A percentile compares a stretch with the other conserved stretches of the same genome.
Conservation (phyloP, 1,284 basidiomycete species). For the Austroboletus novae-zelandiae region DNA sequence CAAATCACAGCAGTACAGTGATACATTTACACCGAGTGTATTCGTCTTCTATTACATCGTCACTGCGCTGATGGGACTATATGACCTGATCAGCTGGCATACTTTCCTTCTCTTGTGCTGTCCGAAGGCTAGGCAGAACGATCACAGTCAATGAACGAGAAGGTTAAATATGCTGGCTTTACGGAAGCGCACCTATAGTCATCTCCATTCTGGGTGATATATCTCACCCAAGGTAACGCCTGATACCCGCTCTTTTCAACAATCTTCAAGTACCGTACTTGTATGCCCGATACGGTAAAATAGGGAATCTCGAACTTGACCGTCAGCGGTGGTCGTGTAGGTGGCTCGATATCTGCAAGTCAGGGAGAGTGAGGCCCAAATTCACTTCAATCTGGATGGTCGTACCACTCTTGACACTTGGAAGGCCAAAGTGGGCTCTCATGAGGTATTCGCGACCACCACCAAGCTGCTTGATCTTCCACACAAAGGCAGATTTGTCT, state of each 20-base stretch:
- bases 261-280: slow-evolving; percentile 95
- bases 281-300: slow-evolving; percentile 96
- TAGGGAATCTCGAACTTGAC: slow-evolving; percentile 99
- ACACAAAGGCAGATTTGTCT: slow-evolving; percentile 94
- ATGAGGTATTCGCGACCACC: slow-evolving; percentile 93
- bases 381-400: neutral
- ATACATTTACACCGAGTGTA: neutral
- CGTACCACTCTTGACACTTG: slow-evolving; percentile 83
- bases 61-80: slow-evolving; percentile 4
- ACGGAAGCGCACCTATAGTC: slow-evolving; percentile 74
- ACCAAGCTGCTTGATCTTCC: slow-evolving; percentile 96
- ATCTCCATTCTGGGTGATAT: slow-evolving; percentile 95
- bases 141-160: neutral
- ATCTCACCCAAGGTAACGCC: slow-evolving; percentile 88
- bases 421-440: slow-evolving; percentile 94
- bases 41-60: neutral
- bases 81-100: slow-evolving; percentile 56
- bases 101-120: slow-evolving; percentile 73
- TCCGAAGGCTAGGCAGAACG: slow-evolving; percentile 54
- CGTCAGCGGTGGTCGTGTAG: slow-evolving; percentile 88
- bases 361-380: no score
- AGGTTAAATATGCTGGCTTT: neutral
- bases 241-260: slow-evolving; percentile 98
- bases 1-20: neutral
- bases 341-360: slow-evolving; percentile 14